Conservation (phyloP, 306 rosid genomes). For the Cucurbita maxima region DNA sequence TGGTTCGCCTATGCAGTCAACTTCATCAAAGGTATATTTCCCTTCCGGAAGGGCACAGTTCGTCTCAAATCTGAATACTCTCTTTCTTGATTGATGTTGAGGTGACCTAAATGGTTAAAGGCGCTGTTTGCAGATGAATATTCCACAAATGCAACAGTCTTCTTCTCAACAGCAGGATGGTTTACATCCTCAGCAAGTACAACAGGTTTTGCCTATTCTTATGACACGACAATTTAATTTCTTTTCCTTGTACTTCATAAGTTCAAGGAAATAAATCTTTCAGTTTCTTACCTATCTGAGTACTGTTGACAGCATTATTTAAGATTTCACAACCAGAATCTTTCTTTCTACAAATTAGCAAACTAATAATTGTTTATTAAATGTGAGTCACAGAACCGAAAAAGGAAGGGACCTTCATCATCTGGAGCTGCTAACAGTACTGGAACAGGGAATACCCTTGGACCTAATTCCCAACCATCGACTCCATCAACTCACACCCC, state of each 20-base stretch:
- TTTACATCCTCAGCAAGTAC: slow-evolving; percentile 70
- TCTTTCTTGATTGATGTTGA: neutral
- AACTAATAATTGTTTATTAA: slow-evolving; percentile 16
- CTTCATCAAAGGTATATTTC: slow-evolving; percentile 55
- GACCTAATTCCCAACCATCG: slow-evolving; percentile 89
- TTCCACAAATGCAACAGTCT: slow-evolving; percentile 69
- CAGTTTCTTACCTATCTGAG: neutral
- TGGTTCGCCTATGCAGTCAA: slow-evolving; percentile 86
- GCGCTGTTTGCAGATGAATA: slow-evolving; percentile 41
- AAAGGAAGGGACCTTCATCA: slow-evolving; percentile 84
- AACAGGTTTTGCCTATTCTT: slow-evolving; percentile 36
- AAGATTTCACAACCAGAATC: neutral
- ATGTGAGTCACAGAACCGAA: slow-evolving; percentile 26
- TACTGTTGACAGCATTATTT: neutral
- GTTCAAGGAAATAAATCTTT: neutral
- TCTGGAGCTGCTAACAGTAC: slow-evolving; percentile 97
- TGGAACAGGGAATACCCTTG: slow-evolving; percentile 84
- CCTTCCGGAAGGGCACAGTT: slow-evolving; percentile 5
- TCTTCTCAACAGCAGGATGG: slow-evolving; percentile 79
- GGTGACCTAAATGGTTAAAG: neutral
- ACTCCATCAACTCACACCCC: slow-evolving; percentile 92
- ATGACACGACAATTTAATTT: neutral
- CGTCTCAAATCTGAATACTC: neutral
- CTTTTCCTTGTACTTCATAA: neutral
- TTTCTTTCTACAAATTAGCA: neutral